Evolutionary conservation across 306 rosid genomes (phyloP).

Genomic region (Trifolium repens): DNA sequence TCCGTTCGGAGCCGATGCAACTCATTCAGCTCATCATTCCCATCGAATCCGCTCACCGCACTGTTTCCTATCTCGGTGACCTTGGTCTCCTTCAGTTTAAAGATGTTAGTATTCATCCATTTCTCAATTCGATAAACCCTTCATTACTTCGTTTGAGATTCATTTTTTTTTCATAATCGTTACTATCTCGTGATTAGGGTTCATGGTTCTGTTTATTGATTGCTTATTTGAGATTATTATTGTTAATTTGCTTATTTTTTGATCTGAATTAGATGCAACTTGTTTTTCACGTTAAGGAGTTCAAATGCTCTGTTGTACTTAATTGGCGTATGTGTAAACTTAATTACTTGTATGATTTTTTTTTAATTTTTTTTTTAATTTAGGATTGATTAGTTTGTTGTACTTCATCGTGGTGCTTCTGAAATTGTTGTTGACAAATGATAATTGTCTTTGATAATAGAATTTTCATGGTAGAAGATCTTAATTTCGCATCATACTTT

Average conservation of each 20-base stretch:
- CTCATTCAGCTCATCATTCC: slow-evolving; percentile 97
- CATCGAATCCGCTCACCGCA: slow-evolving; percentile 85
- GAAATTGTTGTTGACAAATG: background rate
- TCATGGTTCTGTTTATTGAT: slow-evolving; percentile 6
- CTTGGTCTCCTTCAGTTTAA: slow-evolving; percentile 92
- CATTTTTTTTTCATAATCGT: background rate
- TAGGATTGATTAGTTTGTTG: slow-evolving; percentile 26
- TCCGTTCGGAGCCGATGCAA: slow-evolving; percentile 99
- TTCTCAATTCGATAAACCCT: slow-evolving; percentile 42
- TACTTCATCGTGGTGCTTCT: slow-evolving; percentile 9
- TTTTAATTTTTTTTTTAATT: background rate
- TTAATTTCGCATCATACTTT: slow-evolving; percentile 8
- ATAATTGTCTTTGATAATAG: background rate
- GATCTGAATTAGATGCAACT: slow-evolving; percentile 35
- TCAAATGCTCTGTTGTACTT: background rate
- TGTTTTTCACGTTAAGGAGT: background rate
- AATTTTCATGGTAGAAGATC: slow-evolving; percentile 8
- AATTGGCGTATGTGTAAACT: background rate
- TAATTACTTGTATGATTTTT: too few relatives aligned
- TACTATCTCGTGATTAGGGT: slow-evolving; percentile 26
- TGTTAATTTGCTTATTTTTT: background rate
- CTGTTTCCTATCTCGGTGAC: slow-evolving; percentile 95
- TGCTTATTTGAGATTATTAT: background rate
- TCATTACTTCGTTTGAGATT: background rate
- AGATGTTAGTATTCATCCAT: slow-evolving; percentile 57